Evolutionary conservation across 306 rosid genomes (phyloP).

Genomic region (Hippophae tibetana): DNA sequence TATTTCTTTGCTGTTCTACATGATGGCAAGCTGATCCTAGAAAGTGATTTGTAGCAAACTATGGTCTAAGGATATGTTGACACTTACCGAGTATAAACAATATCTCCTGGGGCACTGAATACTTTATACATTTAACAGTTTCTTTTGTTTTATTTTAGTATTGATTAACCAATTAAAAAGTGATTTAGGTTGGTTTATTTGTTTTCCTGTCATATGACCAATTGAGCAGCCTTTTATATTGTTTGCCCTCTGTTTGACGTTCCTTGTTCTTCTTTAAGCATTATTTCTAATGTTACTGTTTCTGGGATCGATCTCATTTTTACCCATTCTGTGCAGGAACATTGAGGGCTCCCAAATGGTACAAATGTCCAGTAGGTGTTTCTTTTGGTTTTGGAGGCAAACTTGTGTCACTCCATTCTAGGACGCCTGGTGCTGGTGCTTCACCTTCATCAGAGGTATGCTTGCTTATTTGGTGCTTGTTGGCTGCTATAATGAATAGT

Average conservation of each 20-base stretch:
- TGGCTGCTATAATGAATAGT: slow-evolving; percentile 12
- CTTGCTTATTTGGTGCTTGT: slow-evolving; percentile 8
- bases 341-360: slow-evolving; percentile 97
- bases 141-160: no score
- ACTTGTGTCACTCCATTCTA: slow-evolving; percentile 61
- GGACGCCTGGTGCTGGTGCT: slow-evolving; percentile 48
- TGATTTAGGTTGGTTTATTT: no score
- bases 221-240: no score
- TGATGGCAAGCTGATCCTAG: no score
- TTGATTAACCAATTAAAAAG: no score
- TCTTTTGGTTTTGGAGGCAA: slow-evolving; percentile 99
- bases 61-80: no score
- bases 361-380: slow-evolving; percentile 83
- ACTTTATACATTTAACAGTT: no score
- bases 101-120: no score
- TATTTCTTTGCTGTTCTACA: no score
- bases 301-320: not conserved
- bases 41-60: no score
- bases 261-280: not conserved
- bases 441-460: slow-evolving; percentile 69
- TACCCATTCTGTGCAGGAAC: slow-evolving; percentile 38
- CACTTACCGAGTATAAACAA: no score
- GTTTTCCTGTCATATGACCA: no score
- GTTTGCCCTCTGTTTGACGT: not conserved
- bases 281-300: not conserved